phyloP scores from a whole-genome alignment of 345 rosid genomes.

The Eucalyptus cloeziana region DNA sequence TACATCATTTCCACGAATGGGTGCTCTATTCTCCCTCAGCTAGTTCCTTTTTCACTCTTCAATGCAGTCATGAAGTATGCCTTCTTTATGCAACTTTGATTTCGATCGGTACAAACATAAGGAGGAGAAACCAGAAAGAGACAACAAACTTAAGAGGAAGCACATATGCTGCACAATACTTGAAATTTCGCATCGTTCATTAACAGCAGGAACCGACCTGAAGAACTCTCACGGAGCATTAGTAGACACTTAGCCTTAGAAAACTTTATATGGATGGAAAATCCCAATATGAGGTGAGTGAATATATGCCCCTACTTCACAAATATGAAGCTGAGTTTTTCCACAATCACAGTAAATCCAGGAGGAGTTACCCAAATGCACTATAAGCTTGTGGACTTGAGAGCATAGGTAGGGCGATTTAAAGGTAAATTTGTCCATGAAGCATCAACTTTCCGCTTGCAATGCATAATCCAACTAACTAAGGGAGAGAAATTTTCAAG shows the following conservation, averaged over 20 bases:
- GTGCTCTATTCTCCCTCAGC: neutral
- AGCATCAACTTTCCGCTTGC: neutral
- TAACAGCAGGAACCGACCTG: neutral
- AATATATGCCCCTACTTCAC: neutral
- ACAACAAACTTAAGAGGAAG: neutral
- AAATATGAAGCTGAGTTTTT: neutral
- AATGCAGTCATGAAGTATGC: neutral
- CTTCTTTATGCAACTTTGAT: neutral
- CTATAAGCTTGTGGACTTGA: neutral
- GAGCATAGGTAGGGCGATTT: neutral
- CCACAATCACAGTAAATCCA: neutral
- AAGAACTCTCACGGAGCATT: neutral
- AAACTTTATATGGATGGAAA: neutral
- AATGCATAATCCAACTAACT: neutral
- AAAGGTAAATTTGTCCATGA: neutral
- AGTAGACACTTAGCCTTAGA: neutral
- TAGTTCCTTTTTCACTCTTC: neutral
- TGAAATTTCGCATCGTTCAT: neutral
- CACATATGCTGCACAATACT: neutral
- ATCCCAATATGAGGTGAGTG: neutral
- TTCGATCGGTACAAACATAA: neutral
- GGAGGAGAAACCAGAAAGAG: neutral
- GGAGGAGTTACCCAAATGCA: neutral
- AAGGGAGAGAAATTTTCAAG: neutral
- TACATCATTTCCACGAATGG: neutral